These are phyloP conservation scores for Colletotrichum chlorophyti DNA, from an alignment of 2,329 filamentous ascomycete species.

Conservation along the genomic window DNA sequence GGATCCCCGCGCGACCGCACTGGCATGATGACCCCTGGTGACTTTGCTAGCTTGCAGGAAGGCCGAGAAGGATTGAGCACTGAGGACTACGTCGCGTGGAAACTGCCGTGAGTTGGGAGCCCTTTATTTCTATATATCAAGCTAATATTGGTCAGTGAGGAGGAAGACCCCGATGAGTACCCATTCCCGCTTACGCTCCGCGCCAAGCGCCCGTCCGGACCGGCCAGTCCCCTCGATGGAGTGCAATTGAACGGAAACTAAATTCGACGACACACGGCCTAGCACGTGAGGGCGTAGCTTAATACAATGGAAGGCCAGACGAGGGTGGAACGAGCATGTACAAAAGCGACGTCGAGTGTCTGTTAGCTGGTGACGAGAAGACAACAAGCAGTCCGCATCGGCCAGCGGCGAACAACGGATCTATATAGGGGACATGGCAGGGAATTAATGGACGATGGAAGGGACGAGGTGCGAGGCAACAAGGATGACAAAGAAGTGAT, in stretches of 20 bases:
- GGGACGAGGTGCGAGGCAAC: constrained; percentile 7
- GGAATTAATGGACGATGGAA: constrained; percentile 18
- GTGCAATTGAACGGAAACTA: constrained; percentile 39
- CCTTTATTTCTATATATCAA: neutral
- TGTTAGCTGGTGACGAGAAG: neutral
- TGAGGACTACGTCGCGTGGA: constrained; percentile 98
- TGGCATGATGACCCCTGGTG: constrained; percentile 98
- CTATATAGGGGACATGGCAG: constrained; percentile 26
- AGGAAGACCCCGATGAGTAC: constrained; percentile 86
- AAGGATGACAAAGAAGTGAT: neutral
- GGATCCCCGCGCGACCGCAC: constrained; percentile 89
- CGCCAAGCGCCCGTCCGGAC: constrained; percentile 53
- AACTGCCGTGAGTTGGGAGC: constrained; percentile 80
- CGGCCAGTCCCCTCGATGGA: constrained; percentile 49
- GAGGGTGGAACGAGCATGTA: neutral
- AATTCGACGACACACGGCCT: neutral
- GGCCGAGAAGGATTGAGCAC: constrained; percentile 91
- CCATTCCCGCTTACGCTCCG: constrained; percentile 66
- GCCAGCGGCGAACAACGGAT: constrained; percentile 11
- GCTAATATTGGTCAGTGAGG: constrained; percentile 68
- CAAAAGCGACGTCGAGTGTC: neutral
- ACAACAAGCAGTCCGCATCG: neutral
- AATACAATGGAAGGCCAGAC: neutral
- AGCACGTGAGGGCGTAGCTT: neutral
- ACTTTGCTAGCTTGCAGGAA: constrained; percentile 96